phyloP scores from a whole-genome alignment of 768 basidiomycete genomes.

The Podaxis mareebaensis region DNA sequence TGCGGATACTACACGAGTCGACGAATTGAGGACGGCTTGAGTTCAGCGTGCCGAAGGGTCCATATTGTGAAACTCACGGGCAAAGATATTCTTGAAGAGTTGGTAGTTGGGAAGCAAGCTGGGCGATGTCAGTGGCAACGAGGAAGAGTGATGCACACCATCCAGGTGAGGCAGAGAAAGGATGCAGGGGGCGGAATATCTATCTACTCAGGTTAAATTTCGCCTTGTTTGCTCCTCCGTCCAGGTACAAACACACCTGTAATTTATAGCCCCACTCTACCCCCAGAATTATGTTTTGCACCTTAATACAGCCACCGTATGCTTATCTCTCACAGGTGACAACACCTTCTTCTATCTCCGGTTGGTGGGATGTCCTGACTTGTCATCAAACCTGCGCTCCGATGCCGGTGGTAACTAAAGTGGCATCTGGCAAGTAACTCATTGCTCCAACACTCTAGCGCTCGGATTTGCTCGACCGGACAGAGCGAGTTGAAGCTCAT shows the following conservation, averaged over 20 bases:
- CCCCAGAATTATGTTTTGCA: background rate
- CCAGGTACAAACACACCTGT: constrained; percentile 10
- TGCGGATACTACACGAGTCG: background rate
- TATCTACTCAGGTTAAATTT: constrained; percentile 13
- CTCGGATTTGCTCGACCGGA: background rate
- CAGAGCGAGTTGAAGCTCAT: background rate
- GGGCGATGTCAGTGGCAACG: constrained; percentile 4
- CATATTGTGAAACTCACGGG: background rate
- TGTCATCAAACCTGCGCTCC: background rate
- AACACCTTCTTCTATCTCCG: constrained; percentile 3
- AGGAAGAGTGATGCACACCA: constrained; percentile 1
- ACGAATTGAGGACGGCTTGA: no score
- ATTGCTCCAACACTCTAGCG: background rate
- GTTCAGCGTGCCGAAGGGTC: background rate
- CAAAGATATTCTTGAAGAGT: background rate
- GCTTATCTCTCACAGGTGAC: constrained; percentile 11
- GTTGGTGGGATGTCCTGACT: background rate
- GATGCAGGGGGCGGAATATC: constrained; percentile 1
- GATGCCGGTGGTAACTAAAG: background rate
- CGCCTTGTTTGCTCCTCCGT: constrained; percentile 8
- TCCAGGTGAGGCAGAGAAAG: constrained; percentile 4
- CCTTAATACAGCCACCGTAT: background rate
- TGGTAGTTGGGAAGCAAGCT: background rate
- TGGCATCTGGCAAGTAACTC: background rate
- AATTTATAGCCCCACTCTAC: constrained; percentile 8